These are phyloP conservation scores for Neofusicoccum sp. DNA, from an alignment of 2,329 filamentous ascomycete genomes.

Conservation along the genomic window DNA sequence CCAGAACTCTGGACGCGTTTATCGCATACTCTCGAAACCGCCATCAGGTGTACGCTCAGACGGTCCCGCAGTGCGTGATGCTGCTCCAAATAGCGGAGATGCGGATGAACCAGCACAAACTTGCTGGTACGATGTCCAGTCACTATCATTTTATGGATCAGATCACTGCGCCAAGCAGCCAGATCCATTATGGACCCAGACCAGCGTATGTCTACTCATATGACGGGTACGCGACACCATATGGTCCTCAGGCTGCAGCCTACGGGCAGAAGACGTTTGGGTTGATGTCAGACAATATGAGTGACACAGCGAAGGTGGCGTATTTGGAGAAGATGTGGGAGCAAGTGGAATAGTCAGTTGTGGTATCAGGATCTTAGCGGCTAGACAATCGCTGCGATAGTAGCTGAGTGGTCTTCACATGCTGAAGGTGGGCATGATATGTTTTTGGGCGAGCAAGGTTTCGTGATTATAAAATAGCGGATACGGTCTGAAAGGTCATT, in stretches of 20 bases:
- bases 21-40: background rate
- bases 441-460: too few relatives aligned
- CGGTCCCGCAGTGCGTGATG: background rate
- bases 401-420: too few relatives aligned
- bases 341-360: slow-evolving; percentile 3
- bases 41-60: background rate
- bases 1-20: background rate
- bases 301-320: background rate
- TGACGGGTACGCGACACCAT: background rate
- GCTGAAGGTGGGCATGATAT: too few relatives aligned
- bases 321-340: background rate
- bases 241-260: background rate
- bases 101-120: background rate
- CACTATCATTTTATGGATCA: background rate
- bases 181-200: background rate
- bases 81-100: background rate
- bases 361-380: too few relatives aligned
- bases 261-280: slow-evolving; percentile 18
- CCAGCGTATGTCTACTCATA: background rate
- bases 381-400: too few relatives aligned
- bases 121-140: background rate
- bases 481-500: too few relatives aligned
- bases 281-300: slow-evolving; percentile 50
- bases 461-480: too few relatives aligned
- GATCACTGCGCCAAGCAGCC: background rate